Base-by-base conservation (phyloP, 495 filamentous ascomycete species). In the Astrocystis sublimbata region DNA sequence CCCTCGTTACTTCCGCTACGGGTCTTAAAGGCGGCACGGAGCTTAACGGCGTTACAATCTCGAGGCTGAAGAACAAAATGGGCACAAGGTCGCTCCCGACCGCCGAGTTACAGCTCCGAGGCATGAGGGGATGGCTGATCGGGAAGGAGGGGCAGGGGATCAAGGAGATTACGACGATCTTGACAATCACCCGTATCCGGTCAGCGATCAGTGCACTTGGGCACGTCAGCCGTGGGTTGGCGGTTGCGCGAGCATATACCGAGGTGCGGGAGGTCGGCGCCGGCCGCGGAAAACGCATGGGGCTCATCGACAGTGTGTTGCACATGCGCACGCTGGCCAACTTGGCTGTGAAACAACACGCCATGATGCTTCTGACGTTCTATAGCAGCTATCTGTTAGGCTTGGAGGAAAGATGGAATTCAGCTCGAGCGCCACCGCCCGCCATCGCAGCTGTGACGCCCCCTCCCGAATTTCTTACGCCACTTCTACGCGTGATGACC, bases 41-140 rank as follows among this genome's bases (percentile, higher is more conserved):
- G 53, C 75, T 79, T 26, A 91, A 91, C 61, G 87, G 86, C 1
- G 77, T 90, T 33, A 76, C 73, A 23, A 86, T 89, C 62, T 83
- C 86, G 49, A 81, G 85, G 2, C 69, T 89, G 21, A 89, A 89
- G 65, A 80, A 80, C 63, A 89, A 89, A 62, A 75, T 89, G 45
- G 88, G 87, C 42, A 89, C 88, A 4, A 84, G 81, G 58, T 75
- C 84, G 24, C 70, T 90, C 1, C 87, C 87, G 1, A 89, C 88
- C 0, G 88, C 87, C 8, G 88, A 90, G 62, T 75, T 89, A 5
- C 84, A 86, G 58, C 76, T 85, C 35, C 75, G 73, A n/a, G 78
- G 78, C 5, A 82, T 81, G 70, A 82, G 88, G 17, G 88, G 79
- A 1, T 85, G 84, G 68, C 76, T 89, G 3, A 66, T 90, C 43